These are phyloP conservation scores for Phytophthora nicotianae DNA, from an alignment of 352 stramenopile species.

Conservation along the genomic window DNA sequence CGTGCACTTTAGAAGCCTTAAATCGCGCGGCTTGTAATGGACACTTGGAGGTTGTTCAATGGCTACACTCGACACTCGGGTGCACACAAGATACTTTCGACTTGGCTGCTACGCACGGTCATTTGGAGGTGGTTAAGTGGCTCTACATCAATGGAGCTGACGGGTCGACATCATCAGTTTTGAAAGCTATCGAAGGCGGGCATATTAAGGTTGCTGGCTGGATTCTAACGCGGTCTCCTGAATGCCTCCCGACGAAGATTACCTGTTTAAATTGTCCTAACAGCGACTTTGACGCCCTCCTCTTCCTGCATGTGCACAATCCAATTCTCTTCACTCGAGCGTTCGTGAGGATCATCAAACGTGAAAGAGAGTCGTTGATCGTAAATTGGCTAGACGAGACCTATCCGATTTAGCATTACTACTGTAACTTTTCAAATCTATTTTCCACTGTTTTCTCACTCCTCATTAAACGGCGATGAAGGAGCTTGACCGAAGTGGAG, in stretches of 20 bases:
- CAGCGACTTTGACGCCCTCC: too few species aligned
- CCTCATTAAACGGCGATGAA: constrained; percentile 27
- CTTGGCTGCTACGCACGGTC: not conserved
- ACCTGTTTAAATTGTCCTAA: too few species aligned
- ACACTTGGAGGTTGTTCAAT: not conserved
- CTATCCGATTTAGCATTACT: not conserved
- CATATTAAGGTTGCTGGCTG: too few species aligned
- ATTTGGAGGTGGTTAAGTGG: not conserved
- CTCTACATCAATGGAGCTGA: not conserved
- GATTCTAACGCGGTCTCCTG: too few species aligned
- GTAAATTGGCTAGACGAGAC: not conserved
- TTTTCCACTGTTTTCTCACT: not conserved
- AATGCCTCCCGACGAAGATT: too few species aligned
- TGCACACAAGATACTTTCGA: not conserved
- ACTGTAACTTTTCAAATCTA: not conserved
- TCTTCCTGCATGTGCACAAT: too few species aligned
- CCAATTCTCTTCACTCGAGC: too few species aligned
- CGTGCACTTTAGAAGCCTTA: not conserved
- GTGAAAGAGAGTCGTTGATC: too few species aligned
- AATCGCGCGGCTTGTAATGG: not conserved
- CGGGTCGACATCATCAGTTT: not conserved
- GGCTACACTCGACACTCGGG: not conserved
- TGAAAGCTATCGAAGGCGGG: too few species aligned
- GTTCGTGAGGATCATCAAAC: too few species aligned
- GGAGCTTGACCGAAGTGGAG: constrained; percentile 38